phyloP scores from a whole-genome alignment of 805 yeast species.

The Sporopachydermia lactativora region DNA sequence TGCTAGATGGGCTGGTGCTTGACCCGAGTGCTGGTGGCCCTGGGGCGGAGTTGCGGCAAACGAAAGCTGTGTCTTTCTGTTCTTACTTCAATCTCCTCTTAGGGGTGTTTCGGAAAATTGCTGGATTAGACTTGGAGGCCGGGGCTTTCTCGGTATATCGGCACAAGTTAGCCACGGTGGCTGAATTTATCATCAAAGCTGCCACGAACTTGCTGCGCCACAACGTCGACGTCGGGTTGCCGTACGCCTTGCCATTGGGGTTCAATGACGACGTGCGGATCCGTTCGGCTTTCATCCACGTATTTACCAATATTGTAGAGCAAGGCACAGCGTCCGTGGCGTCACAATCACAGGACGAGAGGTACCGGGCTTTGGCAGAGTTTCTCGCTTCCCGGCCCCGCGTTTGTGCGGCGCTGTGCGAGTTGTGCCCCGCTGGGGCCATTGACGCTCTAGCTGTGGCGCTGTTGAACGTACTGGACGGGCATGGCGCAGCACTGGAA shows the following conservation, averaged over 20 bases:
- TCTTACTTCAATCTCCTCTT: not conserved
- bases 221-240: slow-evolving; percentile 66
- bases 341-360: not conserved
- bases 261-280: slow-evolving; percentile 54
- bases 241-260: slow-evolving; percentile 65
- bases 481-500: slow-evolving; percentile 17
- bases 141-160: not conserved
- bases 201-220: slow-evolving; percentile 57
- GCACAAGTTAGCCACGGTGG: not conserved
- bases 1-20: slow-evolving; percentile 9
- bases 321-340: not conserved
- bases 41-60: not conserved
- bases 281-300: slow-evolving; percentile 60
- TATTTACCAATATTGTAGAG: slow-evolving; percentile 50
- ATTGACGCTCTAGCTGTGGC: slow-evolving; percentile 60
- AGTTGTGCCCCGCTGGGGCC: slow-evolving; percentile 51
- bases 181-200: slow-evolving; percentile 46
- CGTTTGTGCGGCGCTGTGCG: slow-evolving; percentile 38
- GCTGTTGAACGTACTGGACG: slow-evolving; percentile 38
- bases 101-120: not conserved
- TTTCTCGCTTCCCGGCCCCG: slow-evolving; percentile 6
- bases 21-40: not conserved
- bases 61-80: slow-evolving; percentile 2
- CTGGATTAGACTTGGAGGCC: not conserved
- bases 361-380: not conserved